Evolutionary conservation across 805 yeast genomes (phyloP).

Genomic region (Candida chauliodis): DNA sequence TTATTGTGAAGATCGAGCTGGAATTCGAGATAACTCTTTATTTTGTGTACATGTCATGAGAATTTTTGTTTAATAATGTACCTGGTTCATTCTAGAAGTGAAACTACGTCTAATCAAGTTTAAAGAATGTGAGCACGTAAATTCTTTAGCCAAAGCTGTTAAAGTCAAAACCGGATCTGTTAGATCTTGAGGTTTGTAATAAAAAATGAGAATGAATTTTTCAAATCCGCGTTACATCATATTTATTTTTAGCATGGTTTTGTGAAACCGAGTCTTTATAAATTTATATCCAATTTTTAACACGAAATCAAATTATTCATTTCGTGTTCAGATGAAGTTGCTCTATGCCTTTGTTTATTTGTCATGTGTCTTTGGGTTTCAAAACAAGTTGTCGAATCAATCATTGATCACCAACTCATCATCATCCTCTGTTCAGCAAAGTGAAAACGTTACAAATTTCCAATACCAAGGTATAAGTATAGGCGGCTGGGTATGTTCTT

Average conservation of each 20-base stretch:
- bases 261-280: background rate
- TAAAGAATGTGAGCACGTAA: too few species aligned
- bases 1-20: too few species aligned
- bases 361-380: background rate
- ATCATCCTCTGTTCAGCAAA: conserved; percentile 1
- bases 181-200: background rate
- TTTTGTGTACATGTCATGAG: too few species aligned
- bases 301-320: too few species aligned
- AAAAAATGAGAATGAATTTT: background rate
- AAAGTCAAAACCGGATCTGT: too few species aligned
- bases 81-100: too few species aligned
- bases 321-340: too few species aligned
- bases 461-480: conserved; percentile 31
- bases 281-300: background rate
- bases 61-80: too few species aligned
- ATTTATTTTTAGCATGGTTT: background rate
- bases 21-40: too few species aligned
- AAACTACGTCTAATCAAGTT: too few species aligned
- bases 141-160: too few species aligned
- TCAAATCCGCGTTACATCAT: background rate
- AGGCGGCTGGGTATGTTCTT: conserved; percentile 42
- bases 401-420: background rate
- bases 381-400: background rate
- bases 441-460: conserved; percentile 10
- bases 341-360: too few species aligned